phyloP scores from a whole-genome alignment of 768 basidiomycete genomes.

The Rhodotorula paludigena region DNA sequence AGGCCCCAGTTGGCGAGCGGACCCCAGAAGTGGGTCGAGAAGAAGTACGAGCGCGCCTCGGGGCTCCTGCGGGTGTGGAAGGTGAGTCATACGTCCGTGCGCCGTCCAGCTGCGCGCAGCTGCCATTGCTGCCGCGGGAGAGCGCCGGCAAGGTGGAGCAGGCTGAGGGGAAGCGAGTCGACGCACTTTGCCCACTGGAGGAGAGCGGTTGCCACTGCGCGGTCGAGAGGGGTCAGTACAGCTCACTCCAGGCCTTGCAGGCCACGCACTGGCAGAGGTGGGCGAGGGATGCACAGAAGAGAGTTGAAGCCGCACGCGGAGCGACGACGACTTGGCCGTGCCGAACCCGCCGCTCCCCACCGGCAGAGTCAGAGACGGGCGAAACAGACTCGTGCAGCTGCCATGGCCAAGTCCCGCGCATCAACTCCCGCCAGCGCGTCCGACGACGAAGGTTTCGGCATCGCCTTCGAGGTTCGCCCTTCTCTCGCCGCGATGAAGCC shows the following conservation, averaged over 20 bases:
- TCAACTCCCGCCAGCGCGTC: background rate
- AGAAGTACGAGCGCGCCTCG: slow-evolving; percentile 86
- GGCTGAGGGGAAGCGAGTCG: background rate
- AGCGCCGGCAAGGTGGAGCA: background rate
- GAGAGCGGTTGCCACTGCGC: slow-evolving; percentile 68
- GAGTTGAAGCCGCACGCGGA: too few relatives aligned
- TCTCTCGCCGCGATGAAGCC: background rate
- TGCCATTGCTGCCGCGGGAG: background rate
- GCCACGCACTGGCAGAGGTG: background rate
- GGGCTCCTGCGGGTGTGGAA: too few relatives aligned
- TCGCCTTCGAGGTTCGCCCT: slow-evolving; percentile 12
- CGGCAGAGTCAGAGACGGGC: too few relatives aligned
- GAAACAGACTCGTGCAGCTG: background rate
- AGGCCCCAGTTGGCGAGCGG: slow-evolving; percentile 91
- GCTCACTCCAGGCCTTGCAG: background rate
- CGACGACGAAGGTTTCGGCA: slow-evolving; percentile 23
- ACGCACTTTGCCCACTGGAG: slow-evolving; percentile 71
- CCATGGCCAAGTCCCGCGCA: slow-evolving; percentile 2
- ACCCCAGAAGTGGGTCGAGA: slow-evolving; percentile 55
- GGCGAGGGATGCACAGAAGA: too few relatives aligned
- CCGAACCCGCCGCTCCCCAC: too few relatives aligned
- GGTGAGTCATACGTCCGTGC: too few relatives aligned
- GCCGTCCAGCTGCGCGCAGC: too few relatives aligned
- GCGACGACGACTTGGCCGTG: background rate
- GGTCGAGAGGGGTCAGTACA: background rate